Conservation (phyloP, 73 alveolate species). For the Breviolum minutum region DNA sequence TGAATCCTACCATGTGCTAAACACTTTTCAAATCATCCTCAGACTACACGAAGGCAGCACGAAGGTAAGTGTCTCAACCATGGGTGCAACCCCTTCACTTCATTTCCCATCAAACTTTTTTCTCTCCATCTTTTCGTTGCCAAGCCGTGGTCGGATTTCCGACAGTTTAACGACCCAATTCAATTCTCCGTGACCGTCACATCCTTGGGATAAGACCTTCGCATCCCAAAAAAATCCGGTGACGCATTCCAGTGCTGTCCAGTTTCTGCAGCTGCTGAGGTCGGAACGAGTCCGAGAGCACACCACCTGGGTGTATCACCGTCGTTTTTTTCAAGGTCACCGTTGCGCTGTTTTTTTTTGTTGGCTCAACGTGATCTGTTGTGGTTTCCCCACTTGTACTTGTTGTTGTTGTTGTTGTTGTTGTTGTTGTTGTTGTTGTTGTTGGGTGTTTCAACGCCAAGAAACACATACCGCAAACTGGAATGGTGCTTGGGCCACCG, state of each 20-base stretch:
- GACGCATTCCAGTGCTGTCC: background rate
- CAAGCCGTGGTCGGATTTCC: background rate
- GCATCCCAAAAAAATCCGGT: background rate
- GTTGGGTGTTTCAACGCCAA: background rate
- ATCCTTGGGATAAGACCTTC: slow-evolving; percentile 85
- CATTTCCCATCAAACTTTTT: background rate
- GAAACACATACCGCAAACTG: slow-evolving; percentile 82
- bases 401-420: background rate
- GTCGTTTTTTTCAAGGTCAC: no score
- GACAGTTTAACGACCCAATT: no score
- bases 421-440: background rate
- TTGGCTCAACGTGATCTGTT: background rate
- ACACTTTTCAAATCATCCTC: no score
- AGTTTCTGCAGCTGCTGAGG: background rate
- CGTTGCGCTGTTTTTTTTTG: background rate
- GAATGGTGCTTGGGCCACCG: slow-evolving; percentile 93
- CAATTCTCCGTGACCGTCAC: slow-evolving; percentile 60
- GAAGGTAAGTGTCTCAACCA: no score
- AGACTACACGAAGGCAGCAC: no score
- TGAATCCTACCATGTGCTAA: no score
- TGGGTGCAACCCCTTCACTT: background rate
- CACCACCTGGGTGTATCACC: slow-evolving; percentile 54
- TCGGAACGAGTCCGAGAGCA: slow-evolving; percentile 65
- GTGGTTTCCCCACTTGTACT: background rate
- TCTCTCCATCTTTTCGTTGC: no score